Percentiles rank a stretch among this genome's conserved stretches.
Evolutionary conservation across 2,329 filamentous ascomycete genomes (phyloP).

Genomic region (Aureobasidium sp.): DNA sequence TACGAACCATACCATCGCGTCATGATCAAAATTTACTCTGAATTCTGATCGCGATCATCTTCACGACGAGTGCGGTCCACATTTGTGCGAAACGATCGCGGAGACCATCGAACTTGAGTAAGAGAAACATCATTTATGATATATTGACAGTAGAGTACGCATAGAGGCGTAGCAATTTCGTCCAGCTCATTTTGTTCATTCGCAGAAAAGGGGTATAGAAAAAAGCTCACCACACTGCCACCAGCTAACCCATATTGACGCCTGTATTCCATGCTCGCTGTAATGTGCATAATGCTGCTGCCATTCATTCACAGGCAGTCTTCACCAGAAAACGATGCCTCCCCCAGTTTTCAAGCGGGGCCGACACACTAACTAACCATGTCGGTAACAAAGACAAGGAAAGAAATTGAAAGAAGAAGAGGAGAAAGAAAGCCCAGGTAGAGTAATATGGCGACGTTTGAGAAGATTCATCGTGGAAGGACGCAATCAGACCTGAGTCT

Average conservation of each 20-base stretch:
- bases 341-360: conserved; percentile 1
- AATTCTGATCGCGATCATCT: too few species aligned
- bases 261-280: conserved; percentile 6
- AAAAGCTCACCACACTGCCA: not conserved
- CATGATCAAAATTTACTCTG: not conserved
- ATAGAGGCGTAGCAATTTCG: not conserved
- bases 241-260: conserved; percentile 7
- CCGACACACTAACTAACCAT: conserved; percentile 15
- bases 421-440: not conserved
- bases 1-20: not conserved
- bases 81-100: too few species aligned
- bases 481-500: conserved; percentile 9
- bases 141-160: not conserved
- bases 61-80: too few species aligned
- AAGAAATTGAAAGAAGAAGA: not conserved
- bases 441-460: not conserved
- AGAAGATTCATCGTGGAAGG: not conserved
- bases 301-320: conserved; percentile 10
- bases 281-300: conserved; percentile 11
- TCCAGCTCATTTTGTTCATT: not conserved
- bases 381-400: conserved; percentile 14
- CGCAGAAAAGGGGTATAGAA: conserved; percentile 8
- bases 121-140: not conserved
- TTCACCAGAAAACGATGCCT: conserved; percentile 2
- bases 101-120: not conserved